These are phyloP conservation scores for Phytophthora cactorum DNA, from an alignment of 352 stramenopile genomes.

Conservation along the genomic window DNA sequence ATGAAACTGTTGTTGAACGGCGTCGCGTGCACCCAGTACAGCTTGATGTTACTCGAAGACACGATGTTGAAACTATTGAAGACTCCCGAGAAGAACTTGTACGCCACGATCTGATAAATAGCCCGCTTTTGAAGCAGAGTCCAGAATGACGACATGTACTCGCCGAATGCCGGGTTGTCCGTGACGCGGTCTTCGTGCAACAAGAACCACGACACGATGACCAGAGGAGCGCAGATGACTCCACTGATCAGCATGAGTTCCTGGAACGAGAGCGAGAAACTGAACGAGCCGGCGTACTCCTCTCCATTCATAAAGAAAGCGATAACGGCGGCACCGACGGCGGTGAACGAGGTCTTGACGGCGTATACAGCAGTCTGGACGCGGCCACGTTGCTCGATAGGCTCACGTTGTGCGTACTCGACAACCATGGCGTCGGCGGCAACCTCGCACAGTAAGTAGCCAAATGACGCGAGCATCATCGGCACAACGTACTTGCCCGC, in stretches of 20 bases:
- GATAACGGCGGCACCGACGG: constrained; percentile 43
- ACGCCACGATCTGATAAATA: constrained; percentile 61
- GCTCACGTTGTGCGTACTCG: constrained; percentile 57
- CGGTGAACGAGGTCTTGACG: constrained; percentile 46
- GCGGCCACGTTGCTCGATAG: constrained; percentile 42
- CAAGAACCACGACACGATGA: constrained; percentile 43
- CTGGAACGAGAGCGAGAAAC: constrained; percentile 47
- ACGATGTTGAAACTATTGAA: constrained; percentile 72
- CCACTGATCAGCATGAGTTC: constrained; percentile 45
- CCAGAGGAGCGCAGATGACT: constrained; percentile 35
- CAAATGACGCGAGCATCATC: constrained; percentile 63
- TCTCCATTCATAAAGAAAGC: constrained; percentile 50
- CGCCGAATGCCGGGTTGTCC: constrained; percentile 21
- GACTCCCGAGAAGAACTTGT: constrained; percentile 66
- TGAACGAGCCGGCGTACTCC: constrained; percentile 49
- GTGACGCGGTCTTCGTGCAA: constrained; percentile 36
- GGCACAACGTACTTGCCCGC: constrained; percentile 50
- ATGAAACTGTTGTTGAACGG: constrained; percentile 63
- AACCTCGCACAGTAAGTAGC: constrained; percentile 56
- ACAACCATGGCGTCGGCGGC: constrained; percentile 67
- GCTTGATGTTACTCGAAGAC: constrained; percentile 52
- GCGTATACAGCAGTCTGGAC: constrained; percentile 54
- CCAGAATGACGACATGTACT: constrained; percentile 57
- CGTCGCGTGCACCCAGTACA: constrained; percentile 60
- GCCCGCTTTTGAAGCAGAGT: constrained; percentile 50